Percentiles rank a stretch among this genome's conserved stretches.
Evolutionary conservation across 2,329 filamentous ascomycete genomes (phyloP).

Genomic region (Talaromyces pinophilus): DNA sequence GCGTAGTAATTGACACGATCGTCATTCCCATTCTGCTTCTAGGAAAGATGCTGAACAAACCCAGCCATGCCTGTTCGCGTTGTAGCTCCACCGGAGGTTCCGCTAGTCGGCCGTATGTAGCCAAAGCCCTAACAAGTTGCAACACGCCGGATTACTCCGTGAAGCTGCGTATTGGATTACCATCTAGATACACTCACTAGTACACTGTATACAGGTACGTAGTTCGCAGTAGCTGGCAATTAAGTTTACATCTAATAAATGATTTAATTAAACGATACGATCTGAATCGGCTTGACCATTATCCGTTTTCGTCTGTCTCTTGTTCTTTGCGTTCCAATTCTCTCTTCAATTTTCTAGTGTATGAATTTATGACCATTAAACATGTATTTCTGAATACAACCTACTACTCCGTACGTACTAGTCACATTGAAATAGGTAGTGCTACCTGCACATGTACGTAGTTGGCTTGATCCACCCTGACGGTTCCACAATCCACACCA

Average conservation of each 20-base stretch:
- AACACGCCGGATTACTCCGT: constrained; percentile 6
- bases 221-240: background rate
- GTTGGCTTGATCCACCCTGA: constrained; percentile 6
- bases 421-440: background rate
- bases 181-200: background rate
- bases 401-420: background rate
- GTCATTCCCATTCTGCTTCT: constrained; percentile 1
- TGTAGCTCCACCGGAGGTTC: background rate
- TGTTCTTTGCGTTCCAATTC: background rate
- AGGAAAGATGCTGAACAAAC: background rate
- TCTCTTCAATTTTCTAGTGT: background rate
- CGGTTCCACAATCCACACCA: constrained; percentile 12
- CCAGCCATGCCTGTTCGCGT: background rate
- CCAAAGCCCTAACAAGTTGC: background rate
- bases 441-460: constrained; percentile 9
- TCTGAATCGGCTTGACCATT: background rate
- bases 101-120: background rate
- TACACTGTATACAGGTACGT: background rate
- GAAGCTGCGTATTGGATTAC: background rate
- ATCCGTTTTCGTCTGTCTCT: background rate
- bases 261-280: background rate
- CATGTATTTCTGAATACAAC: constrained; percentile 1
- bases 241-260: background rate
- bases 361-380: background rate
- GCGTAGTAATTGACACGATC: background rate